Evolutionary conservation across 73 alveolate species (phyloP).

Genomic region (Tetrahymena thermophila): DNA sequence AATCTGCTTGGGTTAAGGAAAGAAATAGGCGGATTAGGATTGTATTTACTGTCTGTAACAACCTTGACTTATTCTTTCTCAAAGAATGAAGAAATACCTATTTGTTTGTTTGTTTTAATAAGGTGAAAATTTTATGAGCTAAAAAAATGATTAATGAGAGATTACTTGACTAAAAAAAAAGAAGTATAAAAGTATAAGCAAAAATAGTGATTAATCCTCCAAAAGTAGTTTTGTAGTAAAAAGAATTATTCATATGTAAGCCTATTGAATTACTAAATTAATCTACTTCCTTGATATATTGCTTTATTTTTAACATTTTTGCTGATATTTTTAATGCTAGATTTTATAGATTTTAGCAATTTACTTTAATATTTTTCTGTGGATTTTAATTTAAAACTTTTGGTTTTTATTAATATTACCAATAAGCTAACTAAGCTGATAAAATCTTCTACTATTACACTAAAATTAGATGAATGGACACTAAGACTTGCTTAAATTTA

Average conservation of each 20-base stretch:
- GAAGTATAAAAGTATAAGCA: background rate
- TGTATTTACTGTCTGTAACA: background rate
- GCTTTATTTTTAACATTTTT: background rate
- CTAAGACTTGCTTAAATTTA: no score
- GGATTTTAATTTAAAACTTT: no score
- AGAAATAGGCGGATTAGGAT: background rate
- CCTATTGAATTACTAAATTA: background rate
- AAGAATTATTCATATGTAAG: background rate
- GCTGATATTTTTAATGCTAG: no score
- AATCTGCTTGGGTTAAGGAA: background rate
- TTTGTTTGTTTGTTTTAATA: background rate
- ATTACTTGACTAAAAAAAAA: background rate
- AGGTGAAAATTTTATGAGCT: background rate
- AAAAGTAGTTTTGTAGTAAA: background rate
- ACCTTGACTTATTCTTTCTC: background rate
- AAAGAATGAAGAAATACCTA: background rate
- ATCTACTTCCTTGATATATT: background rate
- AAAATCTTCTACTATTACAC: no score
- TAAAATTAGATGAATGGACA: no score
- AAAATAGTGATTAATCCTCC: background rate
- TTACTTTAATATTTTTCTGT: no score
- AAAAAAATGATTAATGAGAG: background rate
- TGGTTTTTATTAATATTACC: no score
- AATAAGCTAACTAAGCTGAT: no score
- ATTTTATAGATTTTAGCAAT: no score